Conservation (phyloP, 768 basidiomycete species). For the Trametes villosa region DNA sequence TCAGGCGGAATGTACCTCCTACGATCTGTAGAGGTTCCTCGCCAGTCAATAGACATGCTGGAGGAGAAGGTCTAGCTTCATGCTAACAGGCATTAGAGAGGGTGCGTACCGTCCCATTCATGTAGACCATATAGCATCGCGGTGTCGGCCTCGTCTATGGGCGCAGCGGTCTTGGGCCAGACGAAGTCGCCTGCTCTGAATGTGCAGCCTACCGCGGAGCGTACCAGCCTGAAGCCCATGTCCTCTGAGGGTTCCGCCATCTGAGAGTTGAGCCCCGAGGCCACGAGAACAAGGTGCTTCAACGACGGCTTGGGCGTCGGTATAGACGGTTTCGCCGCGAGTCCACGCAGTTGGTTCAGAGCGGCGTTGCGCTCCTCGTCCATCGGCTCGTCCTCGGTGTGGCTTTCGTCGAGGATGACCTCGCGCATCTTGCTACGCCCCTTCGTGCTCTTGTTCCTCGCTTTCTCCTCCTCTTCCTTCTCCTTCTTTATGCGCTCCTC, state of each 20-base stretch:
- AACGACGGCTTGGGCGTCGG: constrained; percentile 37
- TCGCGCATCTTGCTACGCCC: constrained; percentile 19
- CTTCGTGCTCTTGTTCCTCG: constrained; percentile 20
- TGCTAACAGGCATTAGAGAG: not conserved
- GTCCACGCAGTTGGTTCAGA: constrained; percentile 34
- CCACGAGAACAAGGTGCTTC: constrained; percentile 57
- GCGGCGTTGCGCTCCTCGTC: constrained; percentile 10
- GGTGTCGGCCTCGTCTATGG: constrained; percentile 12
- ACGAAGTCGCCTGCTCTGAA: constrained; percentile 43
- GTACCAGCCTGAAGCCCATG: constrained; percentile 30
- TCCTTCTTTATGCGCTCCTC: constrained; percentile 28
- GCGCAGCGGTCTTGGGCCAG: constrained; percentile 1
- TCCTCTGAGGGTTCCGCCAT: constrained; percentile 39
- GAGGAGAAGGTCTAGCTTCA: constrained; percentile 2
- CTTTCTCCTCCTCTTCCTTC: constrained; percentile 27
- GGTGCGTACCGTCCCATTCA: constrained; percentile 53
- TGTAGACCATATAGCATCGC: constrained; percentile 53
- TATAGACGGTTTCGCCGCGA: constrained; percentile 31
- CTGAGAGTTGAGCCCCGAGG: constrained; percentile 41
- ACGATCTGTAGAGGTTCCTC: constrained; percentile 46
- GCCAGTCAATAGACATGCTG: constrained; percentile 17
- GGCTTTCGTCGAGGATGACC: constrained; percentile 13
- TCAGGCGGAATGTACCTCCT: constrained; percentile 65
- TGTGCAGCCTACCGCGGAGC: constrained; percentile 42
- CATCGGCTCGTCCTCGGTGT: constrained; percentile 7